Conservation (phyloP, 208 protist species). For the Trypanosoma mega region DNA sequence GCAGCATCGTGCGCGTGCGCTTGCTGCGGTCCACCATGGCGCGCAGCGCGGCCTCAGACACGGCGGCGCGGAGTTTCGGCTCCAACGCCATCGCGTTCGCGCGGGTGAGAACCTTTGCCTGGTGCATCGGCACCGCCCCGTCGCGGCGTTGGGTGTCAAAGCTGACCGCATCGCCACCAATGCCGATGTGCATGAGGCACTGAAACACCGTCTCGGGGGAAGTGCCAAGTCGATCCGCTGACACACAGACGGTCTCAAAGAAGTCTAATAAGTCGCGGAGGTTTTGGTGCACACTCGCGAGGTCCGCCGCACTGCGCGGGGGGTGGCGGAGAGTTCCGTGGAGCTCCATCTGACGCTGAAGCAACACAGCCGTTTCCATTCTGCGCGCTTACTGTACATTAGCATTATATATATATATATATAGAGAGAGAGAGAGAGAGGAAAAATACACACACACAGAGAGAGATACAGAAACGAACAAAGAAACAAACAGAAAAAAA, state of each 20-base stretch:
- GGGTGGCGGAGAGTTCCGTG: slow-evolving; percentile 74
- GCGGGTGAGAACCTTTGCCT: slow-evolving; percentile 87
- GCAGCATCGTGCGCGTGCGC: slow-evolving; percentile 60
- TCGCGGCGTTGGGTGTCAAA: slow-evolving; percentile 81
- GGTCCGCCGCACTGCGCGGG: slow-evolving; percentile 54
- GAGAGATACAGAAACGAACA: slow-evolving; percentile 5
- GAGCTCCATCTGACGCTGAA: slow-evolving; percentile 89
- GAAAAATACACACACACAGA: not conserved
- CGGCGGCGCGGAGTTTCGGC: slow-evolving; percentile 40
- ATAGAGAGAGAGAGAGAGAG: not conserved
- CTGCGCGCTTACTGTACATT: not conserved
- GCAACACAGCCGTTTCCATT: slow-evolving; percentile 68
- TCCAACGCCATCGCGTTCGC: slow-evolving; percentile 67
- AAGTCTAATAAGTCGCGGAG: slow-evolving; percentile 67
- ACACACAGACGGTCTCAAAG: slow-evolving; percentile 47
- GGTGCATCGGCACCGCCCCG: slow-evolving; percentile 86
- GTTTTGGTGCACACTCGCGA: slow-evolving; percentile 54
- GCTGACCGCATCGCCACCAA: slow-evolving; percentile 65
- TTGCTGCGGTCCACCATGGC: slow-evolving; percentile 64
- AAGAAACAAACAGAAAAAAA: slow-evolving; percentile 14
- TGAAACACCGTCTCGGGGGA: slow-evolving; percentile 77
- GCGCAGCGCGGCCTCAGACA: slow-evolving; percentile 63
- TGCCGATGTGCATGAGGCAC: slow-evolving; percentile 84
- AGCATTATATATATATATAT: slow-evolving; percentile 1
- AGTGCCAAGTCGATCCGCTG: slow-evolving; percentile 38